phyloP scores from a whole-genome alignment of 164 flowering plant genomes.

The Taxillus chinensis region DNA sequence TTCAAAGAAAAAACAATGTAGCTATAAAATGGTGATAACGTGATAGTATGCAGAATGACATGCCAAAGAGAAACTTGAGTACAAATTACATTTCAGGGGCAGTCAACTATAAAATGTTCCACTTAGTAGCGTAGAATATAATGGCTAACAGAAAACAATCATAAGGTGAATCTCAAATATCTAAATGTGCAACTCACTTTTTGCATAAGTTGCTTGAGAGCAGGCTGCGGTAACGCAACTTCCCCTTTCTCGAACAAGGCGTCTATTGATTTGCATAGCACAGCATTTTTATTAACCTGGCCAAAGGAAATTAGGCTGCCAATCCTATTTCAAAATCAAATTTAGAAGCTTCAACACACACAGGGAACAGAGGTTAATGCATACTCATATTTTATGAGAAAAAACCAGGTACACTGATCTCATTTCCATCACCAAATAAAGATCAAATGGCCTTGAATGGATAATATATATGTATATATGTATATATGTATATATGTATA shows the following conservation, averaged over 20 bases:
- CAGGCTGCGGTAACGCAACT: constrained; percentile 34
- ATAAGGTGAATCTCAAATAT: neutral
- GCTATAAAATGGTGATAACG: too few relatives aligned
- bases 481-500: too few relatives aligned
- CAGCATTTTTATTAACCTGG: constrained; percentile 79
- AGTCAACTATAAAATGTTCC: neutral
- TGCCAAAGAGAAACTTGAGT: neutral
- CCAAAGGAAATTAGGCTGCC: neutral
- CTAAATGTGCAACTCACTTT: constrained; percentile 36
- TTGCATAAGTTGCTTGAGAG: constrained; percentile 43
- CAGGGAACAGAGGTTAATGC: neutral
- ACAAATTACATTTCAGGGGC: too few relatives aligned
- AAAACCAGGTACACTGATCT: too few relatives aligned
- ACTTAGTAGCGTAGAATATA: neutral
- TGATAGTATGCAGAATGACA: too few relatives aligned
- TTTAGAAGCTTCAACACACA: neutral
- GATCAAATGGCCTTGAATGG: too few relatives aligned
- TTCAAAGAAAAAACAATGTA: too few relatives aligned
- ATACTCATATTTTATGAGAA: too few relatives aligned
- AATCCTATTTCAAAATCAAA: neutral
- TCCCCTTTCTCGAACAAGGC: constrained; percentile 58
- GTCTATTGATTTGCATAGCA: constrained; percentile 66
- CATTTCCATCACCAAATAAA: too few relatives aligned
- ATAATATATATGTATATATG: too few relatives aligned
- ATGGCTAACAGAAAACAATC: too few relatives aligned